Evolutionary conservation across 2,329 filamentous ascomycete species (phyloP), one percentile per base, ranked within the genome.

Genomic region (Fusarium humuli): DNA sequence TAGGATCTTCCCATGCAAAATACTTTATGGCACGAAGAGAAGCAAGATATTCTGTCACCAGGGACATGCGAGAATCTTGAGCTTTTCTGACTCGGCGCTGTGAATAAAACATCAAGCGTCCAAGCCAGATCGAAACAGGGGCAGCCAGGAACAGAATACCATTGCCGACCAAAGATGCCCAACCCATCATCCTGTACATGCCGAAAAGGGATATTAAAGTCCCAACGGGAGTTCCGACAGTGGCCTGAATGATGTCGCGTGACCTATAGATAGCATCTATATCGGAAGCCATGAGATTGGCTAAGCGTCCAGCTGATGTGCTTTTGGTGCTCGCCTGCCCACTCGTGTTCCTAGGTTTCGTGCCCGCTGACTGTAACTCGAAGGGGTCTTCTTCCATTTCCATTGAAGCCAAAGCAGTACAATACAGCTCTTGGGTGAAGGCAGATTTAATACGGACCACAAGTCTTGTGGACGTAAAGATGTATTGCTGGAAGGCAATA

Each of bases 21-120:
- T 88, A 89, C 72, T 89, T 89, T 77, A 89, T 84, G 18, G 85
- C 85, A 13, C 85, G 83, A 59, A 89, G 88, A 10, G 87, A 87
- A 27, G 82, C 79, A 27, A 89, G 80, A 69, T 88, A 89, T 71
- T 89, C 87, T 2, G 86, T 85, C 20, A 89, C 83, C 22, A 86
- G 81, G 2, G 86, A 88, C 57, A 89, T 85, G 27, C 87, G 84
- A 18, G 82, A 80, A 73, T 89, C 87, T 49, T 88, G 87, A 23
- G 86, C 84, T 57, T 83, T 82, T 66, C 86, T 85, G 49, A 87
- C 84, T n/a, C 82, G 80, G 42, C 81, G 82, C 74, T 88, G 84
- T 23, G 84, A 81, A 34, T 77, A 79, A 53, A 83, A 83, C 81
- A 89, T 87, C 30, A 76, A 77, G 27, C 82, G 83, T 2, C 83